Base-by-base conservation (phyloP, 192 early-diverging fungal species). In the Gonapodya prolifera region DNA sequence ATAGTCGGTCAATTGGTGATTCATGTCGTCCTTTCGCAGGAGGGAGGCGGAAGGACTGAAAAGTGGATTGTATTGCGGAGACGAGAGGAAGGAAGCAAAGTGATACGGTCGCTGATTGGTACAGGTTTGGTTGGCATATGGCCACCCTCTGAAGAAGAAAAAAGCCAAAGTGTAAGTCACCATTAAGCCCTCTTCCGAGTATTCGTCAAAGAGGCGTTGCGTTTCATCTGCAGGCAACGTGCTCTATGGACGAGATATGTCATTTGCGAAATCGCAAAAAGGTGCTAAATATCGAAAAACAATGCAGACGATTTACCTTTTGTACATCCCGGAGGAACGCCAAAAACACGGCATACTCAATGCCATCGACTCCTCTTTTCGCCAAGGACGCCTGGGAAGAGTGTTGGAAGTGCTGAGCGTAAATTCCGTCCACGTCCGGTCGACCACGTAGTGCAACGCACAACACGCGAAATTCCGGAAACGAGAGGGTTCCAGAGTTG, bases 1-100 rank as follows among this genome's bases (percentile, higher is more conserved):
- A 82, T 97, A 97, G 76, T 92, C 86, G 73, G 84, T 89, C 2
- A 96, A 77, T 1, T 92, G 91, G 75, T 84, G 84, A 30, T 83
- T 81, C 91, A 93, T 92, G 45, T 91, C 89, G 35, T 91, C 45
- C 8, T 16, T 8, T 8, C 45, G 45, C 8, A 61, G 45, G 45
- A 61, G 45, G 23, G 45, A 61, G 45, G 45, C 45, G 45, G 45
- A 61, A 61, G 45, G 45, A 16, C 45, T 61, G 45, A 61, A 61
- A 23, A 61, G 45, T 8, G 45, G 45, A 61, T 61, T 61, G 23
- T 61, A 23, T 8, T 61, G 45, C 23, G 45, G 45, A 16, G 45
- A 61, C 23, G 45, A 61, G 45, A 61, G 23, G 45, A 61, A 61
- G 45, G 45, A 61, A 16, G 45, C 8, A 61, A 61, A 61, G 8